Percentiles rank a stretch among this genome's conserved stretches.
These are phyloP conservation scores for Lactifluus volemus DNA, from an alignment of 768 basidiomycete species.

Conservation along the genomic window DNA sequence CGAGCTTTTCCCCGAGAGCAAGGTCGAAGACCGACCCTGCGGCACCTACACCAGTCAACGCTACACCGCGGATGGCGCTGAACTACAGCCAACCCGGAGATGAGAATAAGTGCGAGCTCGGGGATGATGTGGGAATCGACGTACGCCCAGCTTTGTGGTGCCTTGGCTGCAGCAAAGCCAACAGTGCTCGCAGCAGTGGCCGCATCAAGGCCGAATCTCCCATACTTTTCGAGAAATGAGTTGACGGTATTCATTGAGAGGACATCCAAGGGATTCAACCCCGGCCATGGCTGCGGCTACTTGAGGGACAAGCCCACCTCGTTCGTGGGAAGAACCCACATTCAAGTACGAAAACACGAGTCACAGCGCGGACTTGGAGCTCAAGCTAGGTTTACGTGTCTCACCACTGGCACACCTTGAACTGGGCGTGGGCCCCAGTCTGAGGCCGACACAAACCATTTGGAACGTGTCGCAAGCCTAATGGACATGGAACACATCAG, in stretches of 20 bases:
- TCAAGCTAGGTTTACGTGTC: not conserved
- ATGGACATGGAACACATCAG: not conserved
- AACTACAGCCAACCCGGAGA: slow-evolving; percentile 40
- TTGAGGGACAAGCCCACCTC: not conserved
- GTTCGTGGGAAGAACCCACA: slow-evolving; percentile 10
- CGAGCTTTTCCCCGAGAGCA: slow-evolving; percentile 52
- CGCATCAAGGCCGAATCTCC: slow-evolving; percentile 54
- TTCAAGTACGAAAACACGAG: not conserved
- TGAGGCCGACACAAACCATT: not conserved
- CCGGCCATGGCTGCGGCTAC: not conserved
- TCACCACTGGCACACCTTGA: not conserved
- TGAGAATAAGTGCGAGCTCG: not conserved
- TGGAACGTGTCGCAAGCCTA: not conserved
- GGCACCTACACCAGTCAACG: slow-evolving; percentile 47
- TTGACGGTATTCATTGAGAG: slow-evolving; percentile 22
- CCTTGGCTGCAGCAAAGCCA: slow-evolving; percentile 60
- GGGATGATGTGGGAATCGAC: slow-evolving; percentile 22
- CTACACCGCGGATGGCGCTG: slow-evolving; percentile 53
- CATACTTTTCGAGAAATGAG: slow-evolving; percentile 33
- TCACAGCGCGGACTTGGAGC: not conserved
- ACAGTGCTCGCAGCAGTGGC: slow-evolving; percentile 56
- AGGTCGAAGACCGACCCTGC: slow-evolving; percentile 56
- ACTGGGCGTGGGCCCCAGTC: not conserved
- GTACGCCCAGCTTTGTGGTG: slow-evolving; percentile 61
- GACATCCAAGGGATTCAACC: not conserved